Percentiles rank a stretch among this genome's conserved stretches.
phyloP scores from a whole-genome alignment of 2,329 filamentous ascomycete genomes.

The Nemania abortiva region DNA sequence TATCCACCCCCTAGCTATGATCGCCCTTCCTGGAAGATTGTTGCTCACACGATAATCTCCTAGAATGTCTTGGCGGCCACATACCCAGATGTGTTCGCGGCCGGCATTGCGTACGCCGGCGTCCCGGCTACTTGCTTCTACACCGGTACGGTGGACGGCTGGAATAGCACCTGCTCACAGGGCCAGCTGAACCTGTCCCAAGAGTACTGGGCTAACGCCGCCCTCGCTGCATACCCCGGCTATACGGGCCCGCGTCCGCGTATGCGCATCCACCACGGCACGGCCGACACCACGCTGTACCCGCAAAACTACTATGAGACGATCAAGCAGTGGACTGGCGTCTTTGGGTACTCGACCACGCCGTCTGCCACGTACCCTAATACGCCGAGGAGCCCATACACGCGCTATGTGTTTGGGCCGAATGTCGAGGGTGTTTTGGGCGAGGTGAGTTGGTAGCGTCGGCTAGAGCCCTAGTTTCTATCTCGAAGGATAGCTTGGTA shows the following conservation, averaged over 20 bases:
- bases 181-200: conserved; percentile 59
- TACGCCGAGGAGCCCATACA: conserved; percentile 38
- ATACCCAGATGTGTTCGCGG: conserved; percentile 62
- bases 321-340: conserved; percentile 55
- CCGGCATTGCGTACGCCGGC: conserved; percentile 59
- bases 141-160: conserved; percentile 56
- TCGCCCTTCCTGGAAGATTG: neutral
- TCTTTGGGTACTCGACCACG: conserved; percentile 51
- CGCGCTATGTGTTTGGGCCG: conserved; percentile 42
- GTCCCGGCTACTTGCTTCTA: conserved; percentile 60
- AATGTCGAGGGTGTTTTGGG: conserved; percentile 43
- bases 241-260: conserved; percentile 50
- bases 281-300: conserved; percentile 49
- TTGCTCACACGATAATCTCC: neutral
- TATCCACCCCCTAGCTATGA: neutral
- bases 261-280: conserved; percentile 53
- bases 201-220: conserved; percentile 62
- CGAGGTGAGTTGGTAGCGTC: conserved; percentile 26
- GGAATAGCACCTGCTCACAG: conserved; percentile 65
- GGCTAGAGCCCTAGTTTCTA: neutral
- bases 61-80: conserved; percentile 60
- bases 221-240: conserved; percentile 54
- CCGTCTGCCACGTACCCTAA: conserved; percentile 33
- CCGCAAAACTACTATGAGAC: conserved; percentile 51
- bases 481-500: neutral